Conservation (phyloP, 306 rosid species). For the Elaeagnus macrophylla region DNA sequence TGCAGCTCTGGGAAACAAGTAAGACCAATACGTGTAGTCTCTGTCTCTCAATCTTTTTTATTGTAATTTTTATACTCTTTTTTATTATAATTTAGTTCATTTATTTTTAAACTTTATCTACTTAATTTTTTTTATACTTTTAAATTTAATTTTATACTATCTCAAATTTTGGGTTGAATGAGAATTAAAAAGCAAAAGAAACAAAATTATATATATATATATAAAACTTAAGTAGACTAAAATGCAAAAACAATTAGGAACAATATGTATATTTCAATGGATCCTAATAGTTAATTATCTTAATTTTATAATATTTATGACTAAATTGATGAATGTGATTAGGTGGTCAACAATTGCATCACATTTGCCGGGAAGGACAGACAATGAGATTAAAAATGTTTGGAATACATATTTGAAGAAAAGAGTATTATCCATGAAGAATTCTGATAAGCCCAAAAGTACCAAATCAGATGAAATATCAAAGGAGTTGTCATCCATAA, state of each 20-base stretch:
- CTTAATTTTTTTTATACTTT: too few relatives aligned
- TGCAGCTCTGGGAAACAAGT: conserved; percentile 69
- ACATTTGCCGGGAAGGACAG: conserved; percentile 71
- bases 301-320: not conserved
- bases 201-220: too few relatives aligned
- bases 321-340: not conserved
- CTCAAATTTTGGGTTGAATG: too few relatives aligned
- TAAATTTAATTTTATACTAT: too few relatives aligned
- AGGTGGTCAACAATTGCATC: conserved; percentile 97
- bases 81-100: too few relatives aligned
- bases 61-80: too few relatives aligned
- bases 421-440: conserved; percentile 26
- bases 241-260: too few relatives aligned
- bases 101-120: too few relatives aligned
- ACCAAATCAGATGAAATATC: conserved; percentile 9
- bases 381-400: conserved; percentile 88
- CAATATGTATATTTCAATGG: too few relatives aligned
- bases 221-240: too few relatives aligned
- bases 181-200: too few relatives aligned
- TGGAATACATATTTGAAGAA: conserved; percentile 97
- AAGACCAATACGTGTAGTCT: not conserved
- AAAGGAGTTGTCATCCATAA: conserved; percentile 46
- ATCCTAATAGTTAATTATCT: not conserved
- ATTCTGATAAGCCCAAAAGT: conserved; percentile 13
- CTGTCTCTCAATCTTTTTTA: too few relatives aligned